A percentile compares a stretch with the other conserved stretches of the same genome.
Conservation (phyloP, 495 filamentous ascomycete genomes). For the Tetracladium marchalianum region DNA sequence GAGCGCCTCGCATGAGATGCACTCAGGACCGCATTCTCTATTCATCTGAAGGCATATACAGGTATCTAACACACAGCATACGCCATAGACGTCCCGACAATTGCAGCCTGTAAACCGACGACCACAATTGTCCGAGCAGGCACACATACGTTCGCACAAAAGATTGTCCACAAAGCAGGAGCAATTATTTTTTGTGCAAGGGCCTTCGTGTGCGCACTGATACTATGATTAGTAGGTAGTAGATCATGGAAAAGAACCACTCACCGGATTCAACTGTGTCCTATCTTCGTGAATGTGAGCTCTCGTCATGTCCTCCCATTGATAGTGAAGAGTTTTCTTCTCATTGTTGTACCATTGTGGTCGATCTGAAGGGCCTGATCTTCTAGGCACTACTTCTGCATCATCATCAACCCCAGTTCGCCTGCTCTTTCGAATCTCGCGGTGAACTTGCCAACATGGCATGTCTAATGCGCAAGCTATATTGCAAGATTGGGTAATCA, state of each 20-base stretch:
- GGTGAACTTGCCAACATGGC: conserved; percentile 40
- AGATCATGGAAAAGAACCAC: neutral
- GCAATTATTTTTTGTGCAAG: conserved; percentile 31
- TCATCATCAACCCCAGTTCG: neutral
- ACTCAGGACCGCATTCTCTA: conserved; percentile 63
- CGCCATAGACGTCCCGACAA: conserved; percentile 32
- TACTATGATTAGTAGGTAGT: neutral
- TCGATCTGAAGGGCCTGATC: neutral
- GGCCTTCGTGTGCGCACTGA: conserved; percentile 15
- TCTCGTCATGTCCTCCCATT: conserved; percentile 14
- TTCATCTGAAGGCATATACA: conserved; percentile 21
- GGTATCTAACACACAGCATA: conserved; percentile 8
- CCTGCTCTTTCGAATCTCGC: conserved; percentile 27
- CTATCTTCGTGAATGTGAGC: conserved; percentile 17
- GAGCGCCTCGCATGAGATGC: conserved; percentile 50
- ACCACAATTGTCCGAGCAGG: conserved; percentile 47
- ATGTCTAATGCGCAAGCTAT: conserved; percentile 28
- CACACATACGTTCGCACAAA: conserved; percentile 59
- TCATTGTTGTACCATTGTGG: conserved; percentile 20
- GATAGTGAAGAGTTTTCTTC: conserved; percentile 9
- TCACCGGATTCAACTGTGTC: conserved; percentile 17
- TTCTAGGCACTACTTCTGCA: neutral
- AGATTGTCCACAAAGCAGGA: conserved; percentile 41
- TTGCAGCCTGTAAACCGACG: conserved; percentile 57
- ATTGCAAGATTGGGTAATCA: conserved; percentile 6